Evolutionary conservation across 441 rosid species (phyloP), one percentile per base, ranked within the genome.

Genomic region (Euphorbia schlechtendalii): DNA sequence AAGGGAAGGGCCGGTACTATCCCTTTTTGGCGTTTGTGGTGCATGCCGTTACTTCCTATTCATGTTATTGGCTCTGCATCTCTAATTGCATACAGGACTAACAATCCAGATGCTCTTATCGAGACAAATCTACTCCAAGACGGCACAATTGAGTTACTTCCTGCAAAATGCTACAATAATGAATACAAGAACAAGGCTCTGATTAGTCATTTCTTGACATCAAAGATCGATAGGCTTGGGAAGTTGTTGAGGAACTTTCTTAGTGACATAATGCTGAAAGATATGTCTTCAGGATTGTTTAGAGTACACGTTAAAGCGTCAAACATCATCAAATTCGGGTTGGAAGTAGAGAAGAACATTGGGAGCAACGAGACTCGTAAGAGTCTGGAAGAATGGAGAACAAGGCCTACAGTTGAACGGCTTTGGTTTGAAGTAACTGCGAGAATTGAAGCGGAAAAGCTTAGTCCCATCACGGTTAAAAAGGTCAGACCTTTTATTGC

Each of bases 371-470:
- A 77, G 74, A 80, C 80, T 71, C 64, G 21, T 30, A 57, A 24
- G 30, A 71, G 65, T 6, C 8, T 61, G 48, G 77, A 75, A 15
- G 84, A 81, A 51, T 85, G 94, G 94, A 84, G 88, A 67, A 83
- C 87, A n/a, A 85, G 75, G 74, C 92, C 88, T 3, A 74, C 69
- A 17, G 74, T 82, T 8, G 87, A 87, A 72, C 79, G 80, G 54
- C 78, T 80, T 61, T 87, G 86, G 92, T 87, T 83, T 48, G 88
- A 87, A 69, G 71, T 87, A 63, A 69, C 66, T 55, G 87, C 83
- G 10, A 82, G 80, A 76, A 64, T 84, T 0, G 85, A 89, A 76
- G 82, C 73, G 2, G 79, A 83, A 60, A 83, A 73, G 76, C 72
- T 89, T 69, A 84, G 74, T 61, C 81, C 85, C n/a, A 61, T 80